Conservation (phyloP, 495 filamentous ascomycete genomes). For the Parathielavia hyrcaniae region DNA sequence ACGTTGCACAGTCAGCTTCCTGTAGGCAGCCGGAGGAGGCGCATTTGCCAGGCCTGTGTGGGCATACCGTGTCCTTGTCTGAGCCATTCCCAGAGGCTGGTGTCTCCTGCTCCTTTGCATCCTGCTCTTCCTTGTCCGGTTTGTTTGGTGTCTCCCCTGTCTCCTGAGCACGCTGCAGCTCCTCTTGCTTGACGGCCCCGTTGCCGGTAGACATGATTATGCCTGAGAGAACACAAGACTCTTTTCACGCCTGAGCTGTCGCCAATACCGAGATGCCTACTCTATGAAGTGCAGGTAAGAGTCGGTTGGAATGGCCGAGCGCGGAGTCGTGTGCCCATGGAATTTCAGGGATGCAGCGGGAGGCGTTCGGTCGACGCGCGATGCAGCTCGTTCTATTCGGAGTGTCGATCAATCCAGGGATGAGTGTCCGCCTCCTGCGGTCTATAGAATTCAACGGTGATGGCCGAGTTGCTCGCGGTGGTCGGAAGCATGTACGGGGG, state of each 20-base stretch:
- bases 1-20: slow-evolving; percentile 18
- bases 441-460: background rate
- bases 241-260: background rate
- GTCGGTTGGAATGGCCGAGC: slow-evolving; percentile 2
- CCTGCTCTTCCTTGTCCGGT: background rate
- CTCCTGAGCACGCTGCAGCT: background rate
- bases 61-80: slow-evolving; percentile 39
- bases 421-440: background rate
- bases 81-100: slow-evolving; percentile 21
- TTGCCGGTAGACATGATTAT: slow-evolving; percentile 6
- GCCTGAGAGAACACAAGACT: background rate
- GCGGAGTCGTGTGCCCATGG: slow-evolving; percentile 13
- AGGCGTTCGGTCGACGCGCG: background rate
- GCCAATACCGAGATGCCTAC: background rate
- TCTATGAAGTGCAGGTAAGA: background rate
- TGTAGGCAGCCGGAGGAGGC: slow-evolving; percentile 15
- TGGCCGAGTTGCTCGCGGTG: background rate
- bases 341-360: slow-evolving; percentile 5
- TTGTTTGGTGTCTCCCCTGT: background rate
- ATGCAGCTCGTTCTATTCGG: background rate
- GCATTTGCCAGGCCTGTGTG: background rate
- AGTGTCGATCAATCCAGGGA: background rate
- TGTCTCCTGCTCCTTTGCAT: slow-evolving; percentile 4
- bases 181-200: slow-evolving; percentile 5
- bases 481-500: background rate